Percentiles rank a stretch among this genome's conserved stretches.
These are phyloP conservation scores for Yamadazyma songkhlaensis DNA, from an alignment of 1,139 yeast species.

Conservation along the genomic window DNA sequence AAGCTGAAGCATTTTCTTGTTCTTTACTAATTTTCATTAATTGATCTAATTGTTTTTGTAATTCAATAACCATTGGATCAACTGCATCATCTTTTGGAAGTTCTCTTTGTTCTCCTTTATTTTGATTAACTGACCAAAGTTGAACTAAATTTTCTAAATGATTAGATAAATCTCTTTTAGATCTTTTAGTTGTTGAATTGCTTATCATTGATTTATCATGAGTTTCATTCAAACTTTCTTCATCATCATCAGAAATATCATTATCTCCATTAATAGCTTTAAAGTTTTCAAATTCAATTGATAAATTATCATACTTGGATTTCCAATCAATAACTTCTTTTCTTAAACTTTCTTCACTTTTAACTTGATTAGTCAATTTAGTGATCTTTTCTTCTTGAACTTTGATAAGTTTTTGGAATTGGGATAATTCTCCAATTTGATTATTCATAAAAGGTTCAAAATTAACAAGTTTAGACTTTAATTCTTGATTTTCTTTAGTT, in stretches of 20 bases:
- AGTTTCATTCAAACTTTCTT: constrained; percentile 12
- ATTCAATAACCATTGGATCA: constrained; percentile 30
- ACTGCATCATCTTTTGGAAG: constrained; percentile 13
- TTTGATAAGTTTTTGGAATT: constrained; percentile 53
- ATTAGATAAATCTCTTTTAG: constrained; percentile 35
- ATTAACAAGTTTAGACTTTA: constrained; percentile 39
- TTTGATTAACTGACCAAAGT: constrained; percentile 26
- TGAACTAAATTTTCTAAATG: constrained; percentile 40
- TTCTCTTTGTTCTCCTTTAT: constrained; percentile 9
- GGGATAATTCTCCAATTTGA: constrained; percentile 52
- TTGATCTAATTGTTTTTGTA: constrained; percentile 50
- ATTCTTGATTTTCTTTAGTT: constrained; percentile 42
- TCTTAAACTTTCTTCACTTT: constrained; percentile 43
- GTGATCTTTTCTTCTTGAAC: constrained; percentile 50
- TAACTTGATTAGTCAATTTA: constrained; percentile 38
- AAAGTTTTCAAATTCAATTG: constrained; percentile 44
- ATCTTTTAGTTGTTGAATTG: constrained; percentile 20
- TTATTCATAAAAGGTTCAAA: constrained; percentile 57
- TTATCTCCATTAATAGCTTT: constrained; percentile 36
- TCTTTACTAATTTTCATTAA: constrained; percentile 38
- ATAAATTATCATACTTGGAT: constrained; percentile 41
- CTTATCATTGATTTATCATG: constrained; percentile 28
- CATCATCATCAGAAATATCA: constrained; percentile 26
- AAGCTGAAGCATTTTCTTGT: constrained; percentile 31
- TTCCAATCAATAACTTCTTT: constrained; percentile 50